Conservation (phyloP, 2,329 filamentous ascomycete species). For the Seiridium unicorne region DNA sequence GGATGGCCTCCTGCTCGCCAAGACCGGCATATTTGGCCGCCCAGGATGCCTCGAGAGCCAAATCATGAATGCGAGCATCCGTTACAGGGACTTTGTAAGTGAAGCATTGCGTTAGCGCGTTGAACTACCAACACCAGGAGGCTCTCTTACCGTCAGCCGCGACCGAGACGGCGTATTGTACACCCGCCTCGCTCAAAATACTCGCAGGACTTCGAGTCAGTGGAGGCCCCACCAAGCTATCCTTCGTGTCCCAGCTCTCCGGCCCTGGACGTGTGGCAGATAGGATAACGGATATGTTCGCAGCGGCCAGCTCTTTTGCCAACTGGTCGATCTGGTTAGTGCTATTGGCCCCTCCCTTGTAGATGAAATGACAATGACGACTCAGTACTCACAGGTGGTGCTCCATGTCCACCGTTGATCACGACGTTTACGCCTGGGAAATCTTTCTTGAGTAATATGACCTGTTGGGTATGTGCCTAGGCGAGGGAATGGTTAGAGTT, state of each 20-base stretch:
- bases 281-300: constrained; percentile 41
- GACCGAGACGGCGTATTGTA: constrained; percentile 32
- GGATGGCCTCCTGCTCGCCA: constrained; percentile 29
- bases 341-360: neutral
- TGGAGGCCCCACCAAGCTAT: constrained; percentile 39
- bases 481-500: neutral
- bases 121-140: too few species aligned
- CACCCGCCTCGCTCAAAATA: constrained; percentile 37
- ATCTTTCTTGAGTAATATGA: constrained; percentile 36
- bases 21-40: constrained; percentile 37
- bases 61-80: constrained; percentile 36
- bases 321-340: constrained; percentile 21
- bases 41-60: constrained; percentile 37
- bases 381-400: constrained; percentile 30
- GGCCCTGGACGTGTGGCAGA: constrained; percentile 33
- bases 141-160: constrained; percentile 18
- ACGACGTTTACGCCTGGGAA: constrained; percentile 31
- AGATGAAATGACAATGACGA: neutral
- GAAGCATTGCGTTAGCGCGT: neutral
- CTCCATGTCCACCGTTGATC: constrained; percentile 36
- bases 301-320: constrained; percentile 35
- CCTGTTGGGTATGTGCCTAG: constrained; percentile 38
- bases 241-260: constrained; percentile 32
- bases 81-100: constrained; percentile 18
- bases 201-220: constrained; percentile 36